A percentile compares a stretch with the other conserved stretches of the same genome.
These are phyloP conservation scores for Tolypocladium ovalisporum DNA, from an alignment of 2,329 filamentous ascomycete species.

Conservation along the genomic window DNA sequence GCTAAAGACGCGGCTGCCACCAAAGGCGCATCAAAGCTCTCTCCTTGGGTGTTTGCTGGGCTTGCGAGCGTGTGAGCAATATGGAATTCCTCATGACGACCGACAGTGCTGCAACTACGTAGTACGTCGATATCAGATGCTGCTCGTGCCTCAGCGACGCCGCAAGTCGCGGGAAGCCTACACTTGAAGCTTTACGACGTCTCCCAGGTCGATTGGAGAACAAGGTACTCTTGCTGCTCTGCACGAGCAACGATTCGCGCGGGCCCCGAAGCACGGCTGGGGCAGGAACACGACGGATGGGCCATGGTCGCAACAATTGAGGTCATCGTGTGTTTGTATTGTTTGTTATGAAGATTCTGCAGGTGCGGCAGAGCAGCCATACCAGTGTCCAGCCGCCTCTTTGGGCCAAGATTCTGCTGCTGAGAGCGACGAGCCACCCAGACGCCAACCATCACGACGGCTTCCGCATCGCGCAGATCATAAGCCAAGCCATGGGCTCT, in stretches of 20 bases:
- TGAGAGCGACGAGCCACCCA: not conserved
- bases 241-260: not conserved
- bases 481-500: not conserved
- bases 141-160: not conserved
- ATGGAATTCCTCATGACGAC: no score
- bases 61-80: not conserved
- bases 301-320: not conserved
- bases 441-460: not conserved
- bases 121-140: not conserved
- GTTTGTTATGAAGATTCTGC: not conserved
- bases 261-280: not conserved
- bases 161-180: not conserved
- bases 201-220: not conserved
- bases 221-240: not conserved
- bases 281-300: not conserved
- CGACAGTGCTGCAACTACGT: not conserved
- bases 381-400: not conserved
- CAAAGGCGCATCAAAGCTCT: not conserved
- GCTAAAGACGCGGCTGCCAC: conserved; percentile 12
- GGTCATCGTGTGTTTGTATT: not conserved
- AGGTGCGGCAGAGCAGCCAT: not conserved
- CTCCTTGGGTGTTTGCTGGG: not conserved
- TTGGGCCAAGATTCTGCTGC: not conserved
- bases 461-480: not conserved
- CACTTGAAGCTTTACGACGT: not conserved